Evolutionary conservation across 192 early-diverging fungal genomes (phyloP), one percentile per base, ranked within the genome.

Genomic region (Diversispora epigaea): DNA sequence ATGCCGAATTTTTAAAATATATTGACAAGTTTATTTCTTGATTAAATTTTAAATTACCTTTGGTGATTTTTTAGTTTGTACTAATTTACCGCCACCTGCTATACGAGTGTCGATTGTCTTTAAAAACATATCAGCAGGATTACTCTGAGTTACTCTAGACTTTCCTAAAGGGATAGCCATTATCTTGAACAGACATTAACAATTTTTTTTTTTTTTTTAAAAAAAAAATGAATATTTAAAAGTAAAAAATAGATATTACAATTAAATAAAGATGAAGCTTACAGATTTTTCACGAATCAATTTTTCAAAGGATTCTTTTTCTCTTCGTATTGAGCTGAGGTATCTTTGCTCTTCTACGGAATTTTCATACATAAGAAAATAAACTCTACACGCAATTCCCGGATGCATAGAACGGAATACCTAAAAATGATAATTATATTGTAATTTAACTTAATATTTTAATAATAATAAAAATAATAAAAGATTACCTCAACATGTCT

Each of bases 331-430:
- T 0, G 83, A 80, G 25, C 91, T 91, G 46, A 99, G 78, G 73
- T 95, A 99, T 39, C 87, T 81, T 80, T 98, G 96, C 80, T 98
- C 97, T 80, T 99, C 96, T 1, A 96, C 87, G 8, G 93, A 95
- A 80, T 96, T 93, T 64, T 96, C 93, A 78, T 99, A 98, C 0
- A 96, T 86, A 77, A 97, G 85, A 80, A 98, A 97, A 70, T 95
- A 98, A 6, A 98, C 93, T 66, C 90, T 90, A 19, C 91, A 75
- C 19, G 86, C 78, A 8, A 76, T 64, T 2, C 78, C 78, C 7
- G 89, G 87, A 77, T 91, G 64, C 15, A 76, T 64, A 0, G 85
- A 81, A 41, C 83, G 81, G 55, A 84, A 91, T 11, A 91, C 80
- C 89, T 91, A 58, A 17, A 71, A 41, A 63, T n/a, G 5, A 73